A percentile compares a stretch with the other conserved stretches of the same genome.
phyloP scores from a whole-genome alignment of 192 early-diverging fungal species.

The Coemansia sp. region DNA sequence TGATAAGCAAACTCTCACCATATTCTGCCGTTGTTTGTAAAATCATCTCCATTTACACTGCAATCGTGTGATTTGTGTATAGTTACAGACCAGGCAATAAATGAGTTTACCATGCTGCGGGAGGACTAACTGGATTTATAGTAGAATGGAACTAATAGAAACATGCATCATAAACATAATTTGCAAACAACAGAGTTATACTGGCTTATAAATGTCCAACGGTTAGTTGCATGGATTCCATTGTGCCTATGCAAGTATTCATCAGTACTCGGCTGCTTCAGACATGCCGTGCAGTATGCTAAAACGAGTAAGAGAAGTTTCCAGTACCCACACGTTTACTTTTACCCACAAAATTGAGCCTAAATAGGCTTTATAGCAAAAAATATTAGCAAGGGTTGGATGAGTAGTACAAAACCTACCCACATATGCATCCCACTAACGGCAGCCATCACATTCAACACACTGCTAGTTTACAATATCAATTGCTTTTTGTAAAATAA shows the following conservation, averaged over 20 bases:
- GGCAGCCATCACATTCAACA: not conserved
- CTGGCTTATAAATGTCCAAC: not conserved
- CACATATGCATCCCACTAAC: conserved; percentile 9
- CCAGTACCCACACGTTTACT: conserved; percentile 13
- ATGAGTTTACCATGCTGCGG: too few relatives aligned
- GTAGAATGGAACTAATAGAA: too few relatives aligned
- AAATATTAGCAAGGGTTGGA: not conserved
- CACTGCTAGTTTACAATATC: not conserved
- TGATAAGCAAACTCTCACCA: too few relatives aligned
- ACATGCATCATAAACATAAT: too few relatives aligned
- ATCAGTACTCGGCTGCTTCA: not conserved
- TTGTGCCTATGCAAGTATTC: not conserved
- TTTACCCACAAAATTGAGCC: conserved; percentile 8
- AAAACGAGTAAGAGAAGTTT: conserved; percentile 5
- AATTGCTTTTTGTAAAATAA: too few relatives aligned
- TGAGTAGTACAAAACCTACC: conserved; percentile 4
- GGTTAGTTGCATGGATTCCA: not conserved
- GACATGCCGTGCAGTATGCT: not conserved
- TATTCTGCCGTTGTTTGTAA: too few relatives aligned
- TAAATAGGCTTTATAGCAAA: not conserved
- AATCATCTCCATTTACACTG: too few relatives aligned
- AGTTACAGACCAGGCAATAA: too few relatives aligned
- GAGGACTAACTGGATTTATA: too few relatives aligned
- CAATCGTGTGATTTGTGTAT: too few relatives aligned
- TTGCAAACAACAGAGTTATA: too few relatives aligned